Percentiles rank a stretch among this genome's conserved stretches.
phyloP scores from a whole-genome alignment of 805 yeast genomes.

The Metschnikowia cerradonensis region DNA sequence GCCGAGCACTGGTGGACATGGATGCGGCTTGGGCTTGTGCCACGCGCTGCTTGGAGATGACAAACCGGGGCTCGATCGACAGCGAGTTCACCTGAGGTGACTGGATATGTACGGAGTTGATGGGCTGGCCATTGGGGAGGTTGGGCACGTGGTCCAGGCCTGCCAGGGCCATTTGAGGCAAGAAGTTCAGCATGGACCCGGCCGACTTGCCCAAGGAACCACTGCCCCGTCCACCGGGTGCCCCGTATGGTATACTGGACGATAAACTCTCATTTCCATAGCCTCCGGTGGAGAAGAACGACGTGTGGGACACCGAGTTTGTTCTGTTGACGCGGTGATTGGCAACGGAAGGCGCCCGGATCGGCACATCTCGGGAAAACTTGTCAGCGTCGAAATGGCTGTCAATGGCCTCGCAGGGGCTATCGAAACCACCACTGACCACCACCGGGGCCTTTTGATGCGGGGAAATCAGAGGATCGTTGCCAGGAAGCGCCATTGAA shows the following conservation, averaged over 20 bases:
- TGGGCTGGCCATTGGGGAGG: conserved; percentile 53
- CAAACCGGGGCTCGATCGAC: conserved; percentile 79
- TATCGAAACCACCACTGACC: conserved; percentile 18
- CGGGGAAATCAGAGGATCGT: conserved; percentile 6
- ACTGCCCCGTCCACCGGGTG: conserved; percentile 55
- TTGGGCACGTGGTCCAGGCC: conserved; percentile 41
- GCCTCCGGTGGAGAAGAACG: conserved; percentile 31
- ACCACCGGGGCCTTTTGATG: conserved; percentile 16
- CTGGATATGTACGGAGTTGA: conserved; percentile 60
- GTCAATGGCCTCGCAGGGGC: conserved; percentile 7
- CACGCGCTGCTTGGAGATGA: conserved; percentile 74
- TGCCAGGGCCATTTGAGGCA: conserved; percentile 11
- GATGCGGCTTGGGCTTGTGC: conserved; percentile 43
- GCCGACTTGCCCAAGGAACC: conserved; percentile 9
- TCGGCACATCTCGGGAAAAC: conserved; percentile 10
- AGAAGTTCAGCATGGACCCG: conserved; percentile 7
- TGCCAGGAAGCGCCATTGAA: not conserved
- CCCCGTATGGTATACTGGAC: conserved; percentile 64
- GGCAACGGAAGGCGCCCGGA: conserved; percentile 19
- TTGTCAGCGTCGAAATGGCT: conserved; percentile 5
- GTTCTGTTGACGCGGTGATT: conserved; percentile 42
- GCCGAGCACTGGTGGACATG: conserved; percentile 29
- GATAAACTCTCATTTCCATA: conserved; percentile 45
- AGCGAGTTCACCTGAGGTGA: conserved; percentile 61
- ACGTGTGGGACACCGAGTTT: conserved; percentile 38